Evolutionary conservation across 2,329 filamentous ascomycete species (phyloP).

Genomic region (Penicillium occitanis): DNA sequence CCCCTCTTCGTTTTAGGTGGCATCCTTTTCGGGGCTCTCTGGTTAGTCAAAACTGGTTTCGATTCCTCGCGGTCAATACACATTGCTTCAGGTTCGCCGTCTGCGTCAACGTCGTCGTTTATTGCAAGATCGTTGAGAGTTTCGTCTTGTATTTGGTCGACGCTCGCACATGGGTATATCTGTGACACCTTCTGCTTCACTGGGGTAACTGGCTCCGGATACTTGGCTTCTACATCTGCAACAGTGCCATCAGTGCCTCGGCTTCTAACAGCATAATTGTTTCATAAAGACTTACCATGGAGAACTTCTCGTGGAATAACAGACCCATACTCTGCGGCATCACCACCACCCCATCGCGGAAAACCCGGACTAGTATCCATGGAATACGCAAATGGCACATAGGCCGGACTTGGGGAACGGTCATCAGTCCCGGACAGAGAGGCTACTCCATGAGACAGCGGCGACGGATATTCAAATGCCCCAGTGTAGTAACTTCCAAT

Average conservation of each 20-base stretch:
- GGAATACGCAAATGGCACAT: not conserved
- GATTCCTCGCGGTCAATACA: conserved; percentile 1
- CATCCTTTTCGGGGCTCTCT: not conserved
- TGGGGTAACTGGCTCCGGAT: conserved; percentile 23
- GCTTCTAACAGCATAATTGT: not conserved
- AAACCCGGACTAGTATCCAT: not conserved
- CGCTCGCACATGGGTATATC: conserved; percentile 9
- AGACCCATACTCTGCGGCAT: conserved; percentile 24
- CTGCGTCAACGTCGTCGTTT: conserved; percentile 20
- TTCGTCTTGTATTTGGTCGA: not conserved
- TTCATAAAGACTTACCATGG: conserved; percentile 14
- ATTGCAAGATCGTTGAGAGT: conserved; percentile 10
- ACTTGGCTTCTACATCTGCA: not conserved
- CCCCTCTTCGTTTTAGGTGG: conserved; percentile 8
- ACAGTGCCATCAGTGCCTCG: not conserved
- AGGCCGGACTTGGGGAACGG: conserved; percentile 26
- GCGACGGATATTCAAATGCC: conserved; percentile 12
- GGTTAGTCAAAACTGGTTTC: not conserved
- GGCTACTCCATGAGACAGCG: conserved; percentile 12
- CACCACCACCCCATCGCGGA: conserved; percentile 22
- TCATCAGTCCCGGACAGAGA: conserved; percentile 28
- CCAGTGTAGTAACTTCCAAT: not conserved
- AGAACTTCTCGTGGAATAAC: conserved; percentile 28
- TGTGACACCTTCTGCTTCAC: conserved; percentile 11
- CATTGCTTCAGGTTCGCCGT: conserved; percentile 15